Conservation (phyloP, 441 rosid species). For the Sinapis alba region DNA sequence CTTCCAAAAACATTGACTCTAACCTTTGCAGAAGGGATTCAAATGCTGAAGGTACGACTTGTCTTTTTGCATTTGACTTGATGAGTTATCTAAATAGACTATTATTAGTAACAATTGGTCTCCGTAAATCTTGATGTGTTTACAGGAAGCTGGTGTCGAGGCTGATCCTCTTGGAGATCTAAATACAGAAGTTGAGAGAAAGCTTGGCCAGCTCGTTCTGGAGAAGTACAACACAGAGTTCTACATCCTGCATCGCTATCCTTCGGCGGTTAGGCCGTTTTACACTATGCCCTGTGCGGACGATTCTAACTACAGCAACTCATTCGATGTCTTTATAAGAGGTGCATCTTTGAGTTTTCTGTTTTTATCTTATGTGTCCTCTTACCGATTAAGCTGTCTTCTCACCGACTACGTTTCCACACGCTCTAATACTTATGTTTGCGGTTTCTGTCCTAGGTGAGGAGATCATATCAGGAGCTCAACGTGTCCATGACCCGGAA, state of each 20-base stretch:
- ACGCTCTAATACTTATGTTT: neutral
- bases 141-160: constrained; percentile 83
- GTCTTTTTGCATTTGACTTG: neutral
- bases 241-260: constrained; percentile 82
- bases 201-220: constrained; percentile 81
- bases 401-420: constrained; percentile 3
- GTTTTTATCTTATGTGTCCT: neutral
- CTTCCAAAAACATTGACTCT: constrained; percentile 64
- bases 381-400: neutral
- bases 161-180: constrained; percentile 90
- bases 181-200: constrained; percentile 85
- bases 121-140: neutral
- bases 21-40: constrained; percentile 82
- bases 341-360: constrained; percentile 46
- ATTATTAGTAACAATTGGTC: neutral
- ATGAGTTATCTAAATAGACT: neutral
- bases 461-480: constrained; percentile 97
- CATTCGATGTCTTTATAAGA: constrained; percentile 93
- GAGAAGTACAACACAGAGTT: constrained; percentile 90
- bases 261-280: constrained; percentile 83
- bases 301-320: constrained; percentile 74
- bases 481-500: constrained; percentile 85
- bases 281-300: constrained; percentile 94
- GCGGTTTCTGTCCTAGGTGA: constrained; percentile 53
- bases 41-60: constrained; percentile 78